These are phyloP conservation scores for Verticillium tricorpus DNA, from an alignment of 2,329 filamentous ascomycete genomes.

Conservation along the genomic window DNA sequence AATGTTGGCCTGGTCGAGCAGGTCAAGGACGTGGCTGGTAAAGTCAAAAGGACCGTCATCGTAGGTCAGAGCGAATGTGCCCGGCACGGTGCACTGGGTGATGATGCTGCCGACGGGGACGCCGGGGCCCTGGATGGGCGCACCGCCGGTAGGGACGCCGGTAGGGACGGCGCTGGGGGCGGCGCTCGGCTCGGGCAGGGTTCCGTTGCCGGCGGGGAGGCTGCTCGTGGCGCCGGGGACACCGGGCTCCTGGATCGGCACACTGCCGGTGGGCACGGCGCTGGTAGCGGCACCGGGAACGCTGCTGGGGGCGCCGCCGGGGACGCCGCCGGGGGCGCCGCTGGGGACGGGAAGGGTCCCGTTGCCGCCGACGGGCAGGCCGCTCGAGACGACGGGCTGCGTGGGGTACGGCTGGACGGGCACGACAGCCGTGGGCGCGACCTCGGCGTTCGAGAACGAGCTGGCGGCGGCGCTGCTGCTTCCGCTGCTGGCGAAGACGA, in stretches of 20 bases:
- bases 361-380: not conserved
- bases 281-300: not conserved
- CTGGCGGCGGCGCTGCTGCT: not conserved
- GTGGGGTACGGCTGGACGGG: not conserved
- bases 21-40: constrained; percentile 34
- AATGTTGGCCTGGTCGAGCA: constrained; percentile 22
- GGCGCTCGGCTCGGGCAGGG: not conserved
- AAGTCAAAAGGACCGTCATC: constrained; percentile 40
- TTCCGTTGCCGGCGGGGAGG: constrained; percentile 18
- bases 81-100: constrained; percentile 24
- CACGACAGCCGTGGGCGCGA: not conserved
- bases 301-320: not conserved
- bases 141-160: not conserved
- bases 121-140: not conserved
- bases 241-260: not conserved
- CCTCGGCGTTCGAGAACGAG: not conserved
- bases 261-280: not conserved
- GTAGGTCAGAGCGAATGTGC: constrained; percentile 37
- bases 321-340: not conserved
- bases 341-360: not conserved
- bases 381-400: not conserved
- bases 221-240: constrained; percentile 7
- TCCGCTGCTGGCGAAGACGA: not conserved
- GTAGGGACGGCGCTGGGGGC: not conserved
- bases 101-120: constrained; percentile 8